Evolutionary conservation across 371 early-diverging fungal species (phyloP), one percentile per base, ranked within the genome.

Genomic region (Mortierella sp.): DNA sequence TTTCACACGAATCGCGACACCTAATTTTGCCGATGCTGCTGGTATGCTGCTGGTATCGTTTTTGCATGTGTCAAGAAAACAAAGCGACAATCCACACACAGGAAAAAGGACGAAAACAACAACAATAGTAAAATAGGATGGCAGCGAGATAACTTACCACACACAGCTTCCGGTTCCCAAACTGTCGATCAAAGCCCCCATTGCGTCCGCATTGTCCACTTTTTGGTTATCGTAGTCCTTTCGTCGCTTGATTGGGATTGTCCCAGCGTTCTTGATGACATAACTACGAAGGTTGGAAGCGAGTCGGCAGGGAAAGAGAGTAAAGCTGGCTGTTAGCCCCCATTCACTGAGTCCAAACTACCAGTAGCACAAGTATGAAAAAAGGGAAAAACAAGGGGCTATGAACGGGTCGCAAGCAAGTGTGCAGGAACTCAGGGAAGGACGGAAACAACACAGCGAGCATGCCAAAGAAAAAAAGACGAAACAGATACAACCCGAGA

Each of bases 221-320:
- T 78, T 81, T 74, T 85, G 78, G 72, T 78, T 76, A 34, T 85
- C 81, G 48, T 85, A 81, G 48, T 85, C 86, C 77, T 85, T 85
- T 46, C 86, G 75, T 44, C 86, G 64, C 69, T 85, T 85, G 72
- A 85, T 85, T 0, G 86, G 86, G 28, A 85, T 73, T 0, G 86
- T 85, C 6, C 86, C 86, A 5, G 79, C 86, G 51, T 24, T 81
- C 73, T 81, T 81, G 40, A 85, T 85, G 34, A 85, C 72, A 71
- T 85, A 85, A 70, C 84, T 83, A 71, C 50, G 13, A 21, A 37
- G 67, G 21, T 40, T 40, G 43, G 2, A 40, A 40, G 43, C 43
- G 43, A 40, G 43, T 4, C 43, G 43, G 43, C 43, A 40, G 43
- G 43, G 43, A 40, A 40, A 40, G 43, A 40, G 43, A 40, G 43